These are phyloP conservation scores for Vigna nakashimae DNA, from an alignment of 306 rosid species.

Conservation along the genomic window DNA sequence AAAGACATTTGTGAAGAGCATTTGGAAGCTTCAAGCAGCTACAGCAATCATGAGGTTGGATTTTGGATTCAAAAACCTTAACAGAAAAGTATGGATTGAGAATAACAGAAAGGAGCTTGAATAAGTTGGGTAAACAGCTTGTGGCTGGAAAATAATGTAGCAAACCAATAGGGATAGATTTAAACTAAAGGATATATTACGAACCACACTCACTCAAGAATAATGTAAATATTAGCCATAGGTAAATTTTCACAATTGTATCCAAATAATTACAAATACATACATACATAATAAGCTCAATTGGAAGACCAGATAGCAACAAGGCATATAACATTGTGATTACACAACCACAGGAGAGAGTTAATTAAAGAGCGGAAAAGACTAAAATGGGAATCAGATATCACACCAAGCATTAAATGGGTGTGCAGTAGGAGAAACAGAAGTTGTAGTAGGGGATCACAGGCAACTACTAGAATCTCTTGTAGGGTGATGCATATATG, in stretches of 20 bases:
- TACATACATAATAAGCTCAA: not conserved
- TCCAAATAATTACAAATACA: not conserved
- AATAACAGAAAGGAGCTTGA: constrained; percentile 2
- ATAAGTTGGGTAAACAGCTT: not conserved
- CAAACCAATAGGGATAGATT: not conserved
- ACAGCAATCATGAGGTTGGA: not conserved
- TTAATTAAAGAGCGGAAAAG: too few relatives aligned
- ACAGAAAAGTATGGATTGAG: not conserved
- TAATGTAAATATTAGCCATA: constrained; percentile 6
- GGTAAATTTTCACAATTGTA: not conserved
- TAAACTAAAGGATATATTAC: not conserved
- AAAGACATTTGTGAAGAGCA: constrained; percentile 16
- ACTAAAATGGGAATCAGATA: too few relatives aligned
- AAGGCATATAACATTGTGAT: not conserved
- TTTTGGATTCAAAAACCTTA: constrained; percentile 10
- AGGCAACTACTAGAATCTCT: not conserved
- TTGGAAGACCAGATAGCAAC: not conserved
- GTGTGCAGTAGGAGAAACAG: not conserved
- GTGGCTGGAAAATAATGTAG: constrained; percentile 19
- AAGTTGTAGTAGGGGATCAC: not conserved
- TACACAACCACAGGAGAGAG: too few relatives aligned
- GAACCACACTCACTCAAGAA: not conserved
- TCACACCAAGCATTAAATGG: not conserved
- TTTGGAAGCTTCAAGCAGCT: constrained; percentile 15
- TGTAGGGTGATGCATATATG: not conserved